Percentiles rank a stretch among this genome's conserved stretches.
Conservation (phyloP, 257 asterid genomes). For the Solanum microdontum region DNA sequence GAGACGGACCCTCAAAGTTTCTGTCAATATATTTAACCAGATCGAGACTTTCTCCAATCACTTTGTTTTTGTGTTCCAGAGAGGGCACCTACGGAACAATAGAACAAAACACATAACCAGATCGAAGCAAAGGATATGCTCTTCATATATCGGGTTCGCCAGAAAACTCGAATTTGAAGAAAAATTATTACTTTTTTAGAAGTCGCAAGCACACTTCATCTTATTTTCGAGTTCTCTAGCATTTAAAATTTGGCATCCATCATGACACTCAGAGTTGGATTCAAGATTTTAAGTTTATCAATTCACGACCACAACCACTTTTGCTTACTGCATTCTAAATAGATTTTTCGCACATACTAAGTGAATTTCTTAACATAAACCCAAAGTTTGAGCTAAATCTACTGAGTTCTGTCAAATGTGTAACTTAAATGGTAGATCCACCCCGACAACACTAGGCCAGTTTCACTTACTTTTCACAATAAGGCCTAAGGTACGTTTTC, state of each 20-base stretch:
- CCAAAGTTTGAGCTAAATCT: not conserved
- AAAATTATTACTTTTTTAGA: not conserved
- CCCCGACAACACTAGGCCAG: not conserved
- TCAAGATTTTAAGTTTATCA: not conserved
- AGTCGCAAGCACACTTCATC: not conserved
- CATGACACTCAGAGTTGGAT: not conserved
- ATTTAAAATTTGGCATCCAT: not conserved
- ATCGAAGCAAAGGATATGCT: not conserved
- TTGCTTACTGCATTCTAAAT: not conserved
- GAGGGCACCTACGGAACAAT: constrained; percentile 40
- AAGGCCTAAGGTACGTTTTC: not conserved
- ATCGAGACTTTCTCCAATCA: constrained; percentile 56
- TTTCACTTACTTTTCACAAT: not conserved
- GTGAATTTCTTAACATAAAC: not conserved
- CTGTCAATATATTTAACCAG: constrained; percentile 37
- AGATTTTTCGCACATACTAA: not conserved
- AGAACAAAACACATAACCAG: not conserved
- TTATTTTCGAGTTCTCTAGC: not conserved
- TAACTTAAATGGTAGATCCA: not conserved
- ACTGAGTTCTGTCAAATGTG: not conserved
- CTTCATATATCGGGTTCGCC: not conserved
- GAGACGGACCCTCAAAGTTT: constrained; percentile 48
- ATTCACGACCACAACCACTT: not conserved
- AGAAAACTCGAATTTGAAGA: not conserved
- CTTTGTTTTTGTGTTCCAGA: constrained; percentile 46